Conservation (phyloP, 2,329 filamentous ascomycete species). For the Alternaria ethzedia region DNA sequence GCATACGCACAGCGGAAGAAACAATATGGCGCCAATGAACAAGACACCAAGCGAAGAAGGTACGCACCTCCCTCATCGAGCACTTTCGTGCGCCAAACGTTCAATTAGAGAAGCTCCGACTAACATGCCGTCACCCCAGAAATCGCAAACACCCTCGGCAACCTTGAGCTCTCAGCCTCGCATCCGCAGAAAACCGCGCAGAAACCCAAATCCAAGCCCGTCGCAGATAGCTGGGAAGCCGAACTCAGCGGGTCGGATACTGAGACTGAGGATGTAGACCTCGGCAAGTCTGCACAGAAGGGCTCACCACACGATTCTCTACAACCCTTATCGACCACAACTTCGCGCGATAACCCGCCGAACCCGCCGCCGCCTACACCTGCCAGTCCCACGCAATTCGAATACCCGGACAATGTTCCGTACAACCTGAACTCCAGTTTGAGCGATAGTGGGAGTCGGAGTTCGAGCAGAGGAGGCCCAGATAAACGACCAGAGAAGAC, state of each 20-base stretch:
- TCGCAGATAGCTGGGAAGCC: conserved; percentile 81
- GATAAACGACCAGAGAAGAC: conserved; percentile 80
- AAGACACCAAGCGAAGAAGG: conserved; percentile 19
- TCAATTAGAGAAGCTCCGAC: not conserved
- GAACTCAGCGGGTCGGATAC: conserved; percentile 59
- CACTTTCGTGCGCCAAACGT: not conserved
- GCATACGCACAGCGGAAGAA: not conserved
- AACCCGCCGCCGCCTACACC: conserved; percentile 46
- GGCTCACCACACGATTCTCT: conserved; percentile 16
- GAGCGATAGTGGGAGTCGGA: conserved; percentile 10
- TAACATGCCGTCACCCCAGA: conserved; percentile 28
- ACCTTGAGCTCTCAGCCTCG: conserved; percentile 45
- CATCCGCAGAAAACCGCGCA: conserved; percentile 38
- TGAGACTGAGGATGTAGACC: conserved; percentile 31
- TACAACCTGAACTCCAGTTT: conserved; percentile 12
- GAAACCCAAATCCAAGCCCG: conserved; percentile 46
- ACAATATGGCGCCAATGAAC: conserved; percentile 13
- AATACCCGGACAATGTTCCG: conserved; percentile 36
- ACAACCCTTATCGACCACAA: conserved; percentile 25
- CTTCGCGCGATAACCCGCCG: conserved; percentile 19
- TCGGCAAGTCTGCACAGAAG: not conserved
- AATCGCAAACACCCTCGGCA: conserved; percentile 45
- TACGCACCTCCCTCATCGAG: not conserved
- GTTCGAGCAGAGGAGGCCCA: conserved; percentile 31
- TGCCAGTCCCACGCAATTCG: conserved; percentile 43